Base-by-base conservation (phyloP, 2,329 filamentous ascomycete species). In the Arthroderma uncinatum region DNA sequence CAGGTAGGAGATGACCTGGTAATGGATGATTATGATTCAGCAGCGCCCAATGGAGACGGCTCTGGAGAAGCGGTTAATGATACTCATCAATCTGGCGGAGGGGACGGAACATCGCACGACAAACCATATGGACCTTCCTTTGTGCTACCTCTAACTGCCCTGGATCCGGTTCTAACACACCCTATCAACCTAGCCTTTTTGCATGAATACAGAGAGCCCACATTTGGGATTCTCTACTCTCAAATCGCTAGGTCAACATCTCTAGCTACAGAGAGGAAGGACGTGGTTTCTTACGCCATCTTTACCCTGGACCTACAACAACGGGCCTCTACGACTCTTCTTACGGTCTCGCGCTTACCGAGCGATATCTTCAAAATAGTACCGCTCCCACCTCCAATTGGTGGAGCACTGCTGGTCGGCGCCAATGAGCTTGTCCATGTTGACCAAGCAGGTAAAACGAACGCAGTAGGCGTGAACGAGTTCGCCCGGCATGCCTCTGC, bases 171-270 rank as follows among this genome's bases (percentile, higher is more conserved):
- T 62, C 79, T 98, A 64, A 83, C 92, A 59, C 87, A 95, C 72
- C 90, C 92, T 53, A 84, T 96, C 66, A 89, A 95, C 68, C 82
- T 98, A 67, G 85, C 88, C 57, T 98, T 98, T 71, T 77, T 98
- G 62, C 83, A 97, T 78, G 92, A 97, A 75, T 98, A 98, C 72
- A 85, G 93, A 70, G 93, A 97, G 72, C 92, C 93, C 10, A 98
- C 93, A 0, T 95, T 98, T 74, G 93, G 92, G 57, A 91, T 98
- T 60, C 78, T 98, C 42, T 93, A 89, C 50, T 88, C 91, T 1
- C 84, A 83, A 55, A 76, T 82, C 61, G 79, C 84, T 36, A 82
- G 85, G 12, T 91, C 90, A n/a, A 78, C 80, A 57, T 85, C 88
- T 2, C 76, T 97, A 55, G 73, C 85, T 25, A 74, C 80, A 61